Evolutionary conservation across 139 green algal species (phyloP).

Genomic region (Klebsormidium nitens): DNA sequence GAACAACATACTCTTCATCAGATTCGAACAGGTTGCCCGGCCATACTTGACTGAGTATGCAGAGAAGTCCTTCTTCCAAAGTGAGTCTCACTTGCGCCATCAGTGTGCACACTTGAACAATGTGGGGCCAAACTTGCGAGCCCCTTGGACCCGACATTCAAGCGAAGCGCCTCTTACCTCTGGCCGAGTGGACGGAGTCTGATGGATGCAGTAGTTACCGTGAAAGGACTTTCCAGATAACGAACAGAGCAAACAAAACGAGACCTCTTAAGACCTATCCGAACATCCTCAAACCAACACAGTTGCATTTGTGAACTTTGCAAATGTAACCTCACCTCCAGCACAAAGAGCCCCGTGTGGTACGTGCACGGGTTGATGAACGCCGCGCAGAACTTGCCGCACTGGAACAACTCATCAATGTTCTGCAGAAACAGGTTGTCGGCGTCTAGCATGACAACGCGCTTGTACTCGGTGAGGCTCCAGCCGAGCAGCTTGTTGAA

Average conservation of each 20-base stretch:
- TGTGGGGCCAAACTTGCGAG: too few relatives aligned
- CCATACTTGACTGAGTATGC: too few relatives aligned
- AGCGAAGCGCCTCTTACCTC: background rate
- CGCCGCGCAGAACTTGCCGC: slow-evolving; percentile 15
- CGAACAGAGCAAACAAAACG: too few relatives aligned
- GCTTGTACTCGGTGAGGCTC: slow-evolving; percentile 11
- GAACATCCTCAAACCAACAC: background rate
- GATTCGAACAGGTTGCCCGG: too few relatives aligned
- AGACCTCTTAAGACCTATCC: background rate
- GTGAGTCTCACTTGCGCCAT: too few relatives aligned
- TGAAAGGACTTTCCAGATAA: too few relatives aligned
- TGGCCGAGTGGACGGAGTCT: background rate
- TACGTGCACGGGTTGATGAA: slow-evolving; percentile 24
- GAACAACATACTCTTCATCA: too few relatives aligned
- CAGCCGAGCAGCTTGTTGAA: slow-evolving; percentile 13
- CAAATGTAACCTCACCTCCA: background rate
- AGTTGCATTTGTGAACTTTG: background rate
- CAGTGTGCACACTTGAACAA: too few relatives aligned
- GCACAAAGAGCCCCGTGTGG: slow-evolving; percentile 13
- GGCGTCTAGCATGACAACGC: slow-evolving; percentile 15
- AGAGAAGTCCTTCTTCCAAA: too few relatives aligned
- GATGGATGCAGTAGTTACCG: too few relatives aligned
- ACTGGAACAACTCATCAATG: slow-evolving; percentile 19
- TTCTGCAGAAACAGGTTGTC: slow-evolving; percentile 23
- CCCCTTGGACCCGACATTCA: too few relatives aligned